Evolutionary conservation across 306 rosid genomes (phyloP).

Genomic region (Vachellia collinsii): DNA sequence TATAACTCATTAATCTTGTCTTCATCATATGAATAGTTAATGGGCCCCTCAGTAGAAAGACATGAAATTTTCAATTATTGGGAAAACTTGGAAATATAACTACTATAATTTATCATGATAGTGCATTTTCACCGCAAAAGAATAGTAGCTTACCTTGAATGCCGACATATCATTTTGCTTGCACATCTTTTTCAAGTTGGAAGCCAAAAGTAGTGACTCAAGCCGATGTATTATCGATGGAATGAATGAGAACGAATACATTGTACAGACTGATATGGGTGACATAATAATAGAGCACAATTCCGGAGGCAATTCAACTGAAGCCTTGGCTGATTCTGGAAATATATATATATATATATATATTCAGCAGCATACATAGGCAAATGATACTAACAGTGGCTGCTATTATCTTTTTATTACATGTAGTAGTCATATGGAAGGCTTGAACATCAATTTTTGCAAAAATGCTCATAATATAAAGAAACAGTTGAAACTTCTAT

Average conservation of each 20-base stretch:
- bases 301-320: slow-evolving; percentile 71
- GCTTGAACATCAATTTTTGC: background rate
- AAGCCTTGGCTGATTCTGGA: slow-evolving; percentile 42
- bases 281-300: slow-evolving; percentile 67
- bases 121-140: background rate
- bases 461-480: background rate
- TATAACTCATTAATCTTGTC: background rate
- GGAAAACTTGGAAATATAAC: background rate
- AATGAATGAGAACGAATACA: slow-evolving; percentile 61
- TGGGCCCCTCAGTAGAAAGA: background rate
- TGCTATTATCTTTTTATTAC: background rate
- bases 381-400: background rate
- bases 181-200: slow-evolving; percentile 61
- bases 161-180: slow-evolving; percentile 53
- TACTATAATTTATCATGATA: background rate
- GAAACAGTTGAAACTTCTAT: background rate
- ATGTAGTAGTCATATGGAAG: background rate
- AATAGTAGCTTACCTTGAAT: slow-evolving; percentile 48
- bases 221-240: slow-evolving; percentile 74
- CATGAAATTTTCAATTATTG: background rate
- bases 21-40: background rate
- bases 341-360: background rate
- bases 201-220: slow-evolving; percentile 64
- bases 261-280: slow-evolving; percentile 53
- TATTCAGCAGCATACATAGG: slow-evolving; percentile 9